Percentiles rank a stretch among this genome's conserved stretches.
Evolutionary conservation across 2,329 filamentous ascomycete genomes (phyloP).

Genomic region (Ophiostoma sp.): DNA sequence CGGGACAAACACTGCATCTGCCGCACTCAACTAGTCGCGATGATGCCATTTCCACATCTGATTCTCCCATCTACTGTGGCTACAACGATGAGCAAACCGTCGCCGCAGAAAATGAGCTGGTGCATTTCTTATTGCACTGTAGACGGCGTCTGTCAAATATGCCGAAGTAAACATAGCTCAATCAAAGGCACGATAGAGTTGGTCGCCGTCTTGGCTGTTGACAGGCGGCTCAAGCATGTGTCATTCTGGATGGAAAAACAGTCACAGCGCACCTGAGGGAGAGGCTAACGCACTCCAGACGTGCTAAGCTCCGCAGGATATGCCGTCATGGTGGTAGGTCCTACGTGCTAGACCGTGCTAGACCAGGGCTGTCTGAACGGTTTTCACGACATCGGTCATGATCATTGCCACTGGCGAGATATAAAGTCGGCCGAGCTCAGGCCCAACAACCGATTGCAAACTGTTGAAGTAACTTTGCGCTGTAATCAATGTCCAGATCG

Average conservation of each 20-base stretch:
- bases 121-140: no score
- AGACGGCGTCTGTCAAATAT: no score
- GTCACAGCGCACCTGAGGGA: neutral
- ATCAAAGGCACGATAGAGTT: neutral
- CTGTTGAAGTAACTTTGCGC: no score
- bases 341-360: neutral
- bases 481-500: no score
- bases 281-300: neutral
- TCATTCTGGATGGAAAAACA: neutral
- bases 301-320: neutral
- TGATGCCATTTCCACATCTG: neutral
- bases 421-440: neutral
- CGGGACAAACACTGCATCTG: neutral
- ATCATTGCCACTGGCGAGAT: neutral
- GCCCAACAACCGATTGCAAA: no score
- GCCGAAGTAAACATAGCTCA: neutral
- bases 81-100: neutral
- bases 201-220: neutral
- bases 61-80: neutral
- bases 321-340: neutral
- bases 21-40: neutral
- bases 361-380: neutral
- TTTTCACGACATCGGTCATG: constrained; percentile 1
- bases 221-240: neutral
- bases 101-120: no score